Base-by-base conservation (phyloP, 2,329 filamentous ascomycete genomes). In the Nothophoma quercina region DNA sequence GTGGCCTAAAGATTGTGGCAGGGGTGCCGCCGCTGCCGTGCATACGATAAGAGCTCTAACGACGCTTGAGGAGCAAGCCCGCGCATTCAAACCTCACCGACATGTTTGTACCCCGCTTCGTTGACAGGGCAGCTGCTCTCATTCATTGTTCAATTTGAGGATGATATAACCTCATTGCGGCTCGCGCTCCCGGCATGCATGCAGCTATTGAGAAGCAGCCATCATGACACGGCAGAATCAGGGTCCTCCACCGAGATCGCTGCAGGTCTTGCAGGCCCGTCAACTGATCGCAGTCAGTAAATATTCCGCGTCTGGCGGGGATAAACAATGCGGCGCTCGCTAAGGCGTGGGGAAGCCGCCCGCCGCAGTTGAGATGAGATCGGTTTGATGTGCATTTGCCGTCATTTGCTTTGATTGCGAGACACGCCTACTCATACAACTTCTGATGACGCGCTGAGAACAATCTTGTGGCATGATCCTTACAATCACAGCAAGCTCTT, bases 41-140 rank as follows among this genome's bases (percentile, higher is more conserved):
- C 61, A 62, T 62, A 49, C 60, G 65, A 68, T 67, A 67, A 66
- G 58, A 45, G 51, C 41, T 49, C 56, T 63, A 67, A 68, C 58
- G 45, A 54, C 48, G 53, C 55, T 51, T 45, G 51, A 46, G 45
- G 54, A 47, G 34, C 51, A 50, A 56, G 56, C 40, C 55, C 41
- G 53, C 44, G 32, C 50, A 54, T 40, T 30, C 52, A 47, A 49
- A 57, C 49, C 60, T 67, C 65, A 68, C 65, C 60, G 64, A 67
- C 60, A 58, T 42, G 54, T 55, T 41, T 50, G 55, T 64, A 63
- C 64, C 64, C 64, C 65, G 64, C 65, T 62, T 58, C 49, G 32
- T 41, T 25, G 43, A 39, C 36, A 34, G 22, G 36, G 13, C 35
- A 35, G 36, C 42, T 28, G 42, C 19, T 25, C 33, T 40, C 15